Evolutionary conservation across 768 basidiomycete species (phyloP), one percentile per base, ranked within the genome.

Genomic region (Galerina marginata): DNA sequence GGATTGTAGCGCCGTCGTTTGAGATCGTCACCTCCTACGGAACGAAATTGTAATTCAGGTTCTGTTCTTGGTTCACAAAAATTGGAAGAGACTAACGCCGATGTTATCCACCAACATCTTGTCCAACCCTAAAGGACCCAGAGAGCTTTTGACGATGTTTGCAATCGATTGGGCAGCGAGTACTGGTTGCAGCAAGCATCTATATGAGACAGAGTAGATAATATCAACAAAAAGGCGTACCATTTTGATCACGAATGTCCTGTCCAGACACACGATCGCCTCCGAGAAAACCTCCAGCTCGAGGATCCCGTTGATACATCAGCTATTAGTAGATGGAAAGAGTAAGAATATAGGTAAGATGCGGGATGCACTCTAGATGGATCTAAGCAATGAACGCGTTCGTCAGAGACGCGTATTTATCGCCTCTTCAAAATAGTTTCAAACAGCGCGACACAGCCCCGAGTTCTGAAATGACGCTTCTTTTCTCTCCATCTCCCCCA

Each of bases 61-160:
- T 23, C 43, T 39, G 39, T 40, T 9, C 6, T 29, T 23, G 46
- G 9, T 56, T 40, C 29, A 53, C 7, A 42, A 53, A 57, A 60
- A 39, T 48, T 11, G 42, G 37, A 54, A 59, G 16, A 55, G 37
- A 78, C 90, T 69, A 71, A 96, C 95, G 66, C 95, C 96, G 65
- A 98, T 95, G 77, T 96, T 96, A 75, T 99, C 96, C 14, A 99
- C 95, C 57, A 97, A 83, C 96, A 98, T 95, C 77, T 96, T 95
- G 72, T 96, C 95, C 9, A 95, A 87, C 39, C 96, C 96, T 55
- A 98, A 82, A 9, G 97, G 97, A 5, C 97, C 97, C 56, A 99
- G 72, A 26, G 94, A 96, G 69, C 92, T 96, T 84, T 96, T 97
- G 42, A 99, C 88, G 68, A 99, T 91, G 76, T 99, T 99, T 60